These are phyloP conservation scores for Puccinellia tenuiflora DNA, from an alignment of 176 grass and related monocot genomes.

Conservation along the genomic window DNA sequence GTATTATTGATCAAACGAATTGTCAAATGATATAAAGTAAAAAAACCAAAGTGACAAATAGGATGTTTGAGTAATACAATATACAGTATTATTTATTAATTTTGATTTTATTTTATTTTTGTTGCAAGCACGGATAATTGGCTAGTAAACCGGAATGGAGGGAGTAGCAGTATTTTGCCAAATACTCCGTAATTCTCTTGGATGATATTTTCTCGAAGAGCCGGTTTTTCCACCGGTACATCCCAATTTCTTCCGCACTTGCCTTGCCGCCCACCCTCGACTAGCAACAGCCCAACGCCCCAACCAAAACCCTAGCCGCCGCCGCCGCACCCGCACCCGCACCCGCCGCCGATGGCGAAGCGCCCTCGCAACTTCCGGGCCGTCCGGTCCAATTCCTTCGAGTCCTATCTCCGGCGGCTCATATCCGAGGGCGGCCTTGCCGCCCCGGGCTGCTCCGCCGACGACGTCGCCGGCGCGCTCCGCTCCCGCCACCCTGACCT, in stretches of 20 bases:
- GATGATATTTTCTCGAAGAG: not conserved
- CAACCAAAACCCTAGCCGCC: constrained; percentile 19
- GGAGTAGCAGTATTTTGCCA: no score
- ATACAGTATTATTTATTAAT: no score
- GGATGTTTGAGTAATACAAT: no score
- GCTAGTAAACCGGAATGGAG: no score
- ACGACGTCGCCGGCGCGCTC: constrained; percentile 44
- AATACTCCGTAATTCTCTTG: not conserved
- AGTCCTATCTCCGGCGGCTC: constrained; percentile 28
- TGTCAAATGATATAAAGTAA: no score
- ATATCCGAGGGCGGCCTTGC: constrained; percentile 36
- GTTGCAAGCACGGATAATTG: no score
- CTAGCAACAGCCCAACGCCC: not conserved
- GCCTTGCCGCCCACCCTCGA: not conserved
- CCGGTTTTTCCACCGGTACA: not conserved
- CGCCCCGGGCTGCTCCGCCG: constrained; percentile 27
- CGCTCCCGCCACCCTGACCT: constrained; percentile 44
- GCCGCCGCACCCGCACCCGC: not conserved
- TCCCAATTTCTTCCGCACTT: not conserved
- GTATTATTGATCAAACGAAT: no score
- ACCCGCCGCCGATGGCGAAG: constrained; percentile 46
- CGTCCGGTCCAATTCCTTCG: constrained; percentile 26
- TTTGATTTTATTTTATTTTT: no score
- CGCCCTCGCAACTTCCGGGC: constrained; percentile 37
- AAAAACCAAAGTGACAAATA: no score